Evolutionary conservation across 805 yeast genomes (phyloP).

Genomic region (Candida boleticola): DNA sequence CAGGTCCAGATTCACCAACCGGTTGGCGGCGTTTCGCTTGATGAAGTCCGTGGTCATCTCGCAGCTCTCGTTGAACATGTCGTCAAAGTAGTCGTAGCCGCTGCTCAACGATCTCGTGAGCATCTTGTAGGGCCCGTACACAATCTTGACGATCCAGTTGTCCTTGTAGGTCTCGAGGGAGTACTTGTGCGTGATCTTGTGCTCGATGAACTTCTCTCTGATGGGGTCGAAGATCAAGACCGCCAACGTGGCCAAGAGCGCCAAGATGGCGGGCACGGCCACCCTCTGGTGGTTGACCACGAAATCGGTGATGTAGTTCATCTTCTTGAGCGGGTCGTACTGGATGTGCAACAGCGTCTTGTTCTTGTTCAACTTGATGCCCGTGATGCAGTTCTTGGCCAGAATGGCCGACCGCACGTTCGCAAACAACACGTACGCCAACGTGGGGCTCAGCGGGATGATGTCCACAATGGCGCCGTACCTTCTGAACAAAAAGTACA

Average conservation of each 20-base stretch:
- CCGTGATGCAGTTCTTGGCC: slow-evolving; percentile 90
- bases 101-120: slow-evolving; percentile 24
- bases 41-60: slow-evolving; percentile 12
- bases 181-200: slow-evolving; percentile 63
- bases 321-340: slow-evolving; percentile 57
- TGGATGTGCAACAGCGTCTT: slow-evolving; percentile 67
- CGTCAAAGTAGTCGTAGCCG: slow-evolving; percentile 38
- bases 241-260: slow-evolving; percentile 75
- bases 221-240: slow-evolving; percentile 92
- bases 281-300: slow-evolving; percentile 77
- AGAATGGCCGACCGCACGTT: slow-evolving; percentile 67
- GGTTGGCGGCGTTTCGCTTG: slow-evolving; percentile 2
- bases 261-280: slow-evolving; percentile 75
- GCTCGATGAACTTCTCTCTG: slow-evolving; percentile 72
- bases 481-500: slow-evolving; percentile 78
- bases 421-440: slow-evolving; percentile 49
- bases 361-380: slow-evolving; percentile 55
- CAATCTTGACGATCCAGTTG: slow-evolving; percentile 23
- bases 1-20: slow-evolving; percentile 11
- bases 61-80: slow-evolving; percentile 14
- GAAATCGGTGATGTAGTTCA: slow-evolving; percentile 53
- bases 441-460: slow-evolving; percentile 50
- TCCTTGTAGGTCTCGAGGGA: slow-evolving; percentile 48
- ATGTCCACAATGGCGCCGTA: slow-evolving; percentile 85
- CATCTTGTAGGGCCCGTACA: slow-evolving; percentile 26